phyloP scores from a whole-genome alignment of 805 yeast genomes.

The Candida insectorum region DNA sequence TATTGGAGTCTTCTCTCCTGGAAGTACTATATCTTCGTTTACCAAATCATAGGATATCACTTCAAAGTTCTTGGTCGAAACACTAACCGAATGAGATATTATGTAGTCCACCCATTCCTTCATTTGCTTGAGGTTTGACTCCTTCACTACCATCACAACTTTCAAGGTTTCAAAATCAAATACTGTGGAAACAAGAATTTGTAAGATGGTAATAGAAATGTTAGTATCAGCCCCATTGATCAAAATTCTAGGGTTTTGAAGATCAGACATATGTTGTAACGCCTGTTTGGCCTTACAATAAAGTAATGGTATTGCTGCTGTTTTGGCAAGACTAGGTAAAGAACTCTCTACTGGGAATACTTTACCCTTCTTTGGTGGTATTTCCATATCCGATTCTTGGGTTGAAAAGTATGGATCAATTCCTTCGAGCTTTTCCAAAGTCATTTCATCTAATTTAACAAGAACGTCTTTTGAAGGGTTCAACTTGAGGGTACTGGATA shows the following conservation, averaged over 20 bases:
- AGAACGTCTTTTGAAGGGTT: conserved; percentile 48
- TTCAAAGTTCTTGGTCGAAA: conserved; percentile 16
- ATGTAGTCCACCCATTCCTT: conserved; percentile 16
- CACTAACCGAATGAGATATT: conserved; percentile 16
- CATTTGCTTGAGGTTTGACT: conserved; percentile 15
- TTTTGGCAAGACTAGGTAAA: conserved; percentile 30
- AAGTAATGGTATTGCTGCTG: conserved; percentile 28
- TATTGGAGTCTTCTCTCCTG: conserved; percentile 31
- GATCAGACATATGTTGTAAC: conserved; percentile 19
- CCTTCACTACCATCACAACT: conserved; percentile 27
- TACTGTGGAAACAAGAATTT: conserved; percentile 25
- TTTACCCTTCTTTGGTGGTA: conserved; percentile 2
- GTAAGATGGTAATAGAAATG: conserved; percentile 34
- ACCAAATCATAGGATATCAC: conserved; percentile 31
- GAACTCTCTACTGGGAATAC: conserved; percentile 11
- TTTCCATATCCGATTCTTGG: conserved; percentile 4
- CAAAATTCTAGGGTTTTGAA: conserved; percentile 24
- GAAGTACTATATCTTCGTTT: conserved; percentile 31
- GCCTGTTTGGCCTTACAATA: conserved; percentile 38
- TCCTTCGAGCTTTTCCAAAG: conserved; percentile 15
- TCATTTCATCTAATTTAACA: conserved; percentile 23
- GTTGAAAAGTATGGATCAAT: conserved; percentile 9
- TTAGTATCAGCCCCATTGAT: conserved; percentile 44
- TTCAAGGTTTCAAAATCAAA: conserved; percentile 25
- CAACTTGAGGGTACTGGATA: conserved; percentile 54